These are phyloP conservation scores for Hygrophorus pudorinus DNA, from an alignment of 768 basidiomycete species.

Conservation along the genomic window DNA sequence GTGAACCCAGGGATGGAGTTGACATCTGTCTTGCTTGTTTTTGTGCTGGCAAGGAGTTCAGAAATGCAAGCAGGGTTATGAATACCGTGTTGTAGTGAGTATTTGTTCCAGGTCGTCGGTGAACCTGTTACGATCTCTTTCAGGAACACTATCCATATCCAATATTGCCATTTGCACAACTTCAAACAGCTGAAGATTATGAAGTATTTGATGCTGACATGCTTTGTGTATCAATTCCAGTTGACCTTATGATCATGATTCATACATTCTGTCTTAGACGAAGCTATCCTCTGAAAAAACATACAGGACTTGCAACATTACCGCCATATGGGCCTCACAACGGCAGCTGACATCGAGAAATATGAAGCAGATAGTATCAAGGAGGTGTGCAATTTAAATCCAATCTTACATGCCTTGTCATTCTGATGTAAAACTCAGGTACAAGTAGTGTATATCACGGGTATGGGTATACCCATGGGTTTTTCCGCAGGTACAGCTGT, in stretches of 20 bases:
- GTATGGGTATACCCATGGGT: too few species aligned
- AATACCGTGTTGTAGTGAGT: constrained; percentile 85
- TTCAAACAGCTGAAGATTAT: constrained; percentile 88
- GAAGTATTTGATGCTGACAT: constrained; percentile 84
- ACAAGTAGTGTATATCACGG: too few species aligned
- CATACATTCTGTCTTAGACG: constrained; percentile 45
- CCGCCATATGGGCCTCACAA: constrained; percentile 75
- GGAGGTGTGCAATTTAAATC: constrained; percentile 42
- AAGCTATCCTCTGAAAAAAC: constrained; percentile 74
- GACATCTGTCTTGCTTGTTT: constrained; percentile 93
- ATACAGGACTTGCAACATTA: constrained; percentile 91
- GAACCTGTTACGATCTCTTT: background rate
- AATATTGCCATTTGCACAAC: constrained; percentile 86
- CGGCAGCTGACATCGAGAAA: constrained; percentile 82
- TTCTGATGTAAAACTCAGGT: constrained; percentile 26
- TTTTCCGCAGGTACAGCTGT: too few species aligned
- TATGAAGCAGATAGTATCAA: constrained; percentile 70
- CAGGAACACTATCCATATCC: constrained; percentile 96
- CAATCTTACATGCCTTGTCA: background rate
- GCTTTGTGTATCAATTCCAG: constrained; percentile 51
- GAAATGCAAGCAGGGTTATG: constrained; percentile 76
- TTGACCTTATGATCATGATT: background rate
- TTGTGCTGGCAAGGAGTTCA: constrained; percentile 84
- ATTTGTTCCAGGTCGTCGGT: background rate
- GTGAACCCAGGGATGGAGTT: constrained; percentile 59